Evolutionary conservation across 1,284 basidiomycete genomes (phyloP).

Genomic region (Takashimella tepidaria): DNA sequence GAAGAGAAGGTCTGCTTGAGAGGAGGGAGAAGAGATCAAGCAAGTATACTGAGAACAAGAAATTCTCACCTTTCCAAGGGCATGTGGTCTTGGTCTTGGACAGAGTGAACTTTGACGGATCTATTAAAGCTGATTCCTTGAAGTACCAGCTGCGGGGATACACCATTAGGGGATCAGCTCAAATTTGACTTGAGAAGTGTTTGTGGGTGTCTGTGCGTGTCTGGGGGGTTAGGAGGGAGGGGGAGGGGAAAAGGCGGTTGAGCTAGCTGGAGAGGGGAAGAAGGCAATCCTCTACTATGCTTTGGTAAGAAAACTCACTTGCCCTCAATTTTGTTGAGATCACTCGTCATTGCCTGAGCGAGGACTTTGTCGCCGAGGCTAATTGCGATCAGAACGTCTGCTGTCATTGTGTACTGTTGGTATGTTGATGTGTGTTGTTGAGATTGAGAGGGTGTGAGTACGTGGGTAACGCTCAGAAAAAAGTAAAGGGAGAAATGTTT

Average conservation of each 20-base stretch:
- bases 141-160: constrained; percentile 47
- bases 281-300: too few species aligned
- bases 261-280: background rate
- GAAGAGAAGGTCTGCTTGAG: background rate
- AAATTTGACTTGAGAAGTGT: background rate
- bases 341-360: constrained; percentile 29
- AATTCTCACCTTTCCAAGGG: constrained; percentile 40
- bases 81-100: constrained; percentile 36
- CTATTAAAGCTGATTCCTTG: constrained; percentile 31
- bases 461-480: too few species aligned
- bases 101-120: constrained; percentile 26
- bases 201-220: background rate
- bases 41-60: background rate
- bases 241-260: background rate
- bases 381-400: constrained; percentile 33
- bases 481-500: too few species aligned
- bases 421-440: too few species aligned
- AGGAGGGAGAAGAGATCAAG: background rate
- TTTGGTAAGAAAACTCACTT: constrained; percentile 27
- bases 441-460: background rate
- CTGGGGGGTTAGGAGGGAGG: background rate
- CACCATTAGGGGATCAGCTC: background rate
- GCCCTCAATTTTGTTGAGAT: constrained; percentile 34
- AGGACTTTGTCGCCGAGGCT: constrained; percentile 33
- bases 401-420: constrained; percentile 32